Conservation (phyloP, 768 basidiomycete genomes). For the Hysterangium stoloniferum region DNA sequence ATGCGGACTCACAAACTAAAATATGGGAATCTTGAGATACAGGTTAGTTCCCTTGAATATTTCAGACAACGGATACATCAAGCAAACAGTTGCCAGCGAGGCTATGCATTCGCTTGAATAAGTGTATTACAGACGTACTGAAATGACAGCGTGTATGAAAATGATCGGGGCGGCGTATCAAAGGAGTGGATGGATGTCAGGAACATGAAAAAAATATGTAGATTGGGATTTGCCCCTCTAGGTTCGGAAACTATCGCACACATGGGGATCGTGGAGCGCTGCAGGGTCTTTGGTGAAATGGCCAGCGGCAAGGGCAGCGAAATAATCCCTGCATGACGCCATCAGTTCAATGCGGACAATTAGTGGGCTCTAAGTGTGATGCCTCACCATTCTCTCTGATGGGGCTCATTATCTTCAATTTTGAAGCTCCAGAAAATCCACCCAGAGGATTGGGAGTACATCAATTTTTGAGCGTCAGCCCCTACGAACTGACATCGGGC, state of each 20-base stretch:
- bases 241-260: conserved; percentile 37
- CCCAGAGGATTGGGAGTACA: conserved; percentile 51
- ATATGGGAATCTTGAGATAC: no score
- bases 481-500: conserved; percentile 33
- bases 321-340: conserved; percentile 51
- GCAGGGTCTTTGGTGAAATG: conserved; percentile 62
- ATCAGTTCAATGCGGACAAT: neutral
- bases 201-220: no score
- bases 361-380: neutral
- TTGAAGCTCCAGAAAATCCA: conserved; percentile 80
- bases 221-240: no score
- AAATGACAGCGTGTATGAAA: no score
- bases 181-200: no score
- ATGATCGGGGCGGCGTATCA: no score
- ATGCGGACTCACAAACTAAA: no score
- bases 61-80: no score
- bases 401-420: conserved; percentile 43
- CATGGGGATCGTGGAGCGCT: conserved; percentile 43
- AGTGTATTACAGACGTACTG: no score
- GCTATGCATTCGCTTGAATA: no score
- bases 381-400: conserved; percentile 56
- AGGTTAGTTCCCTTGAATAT: no score
- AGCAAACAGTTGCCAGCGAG: no score
- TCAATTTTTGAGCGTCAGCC: conserved; percentile 71
- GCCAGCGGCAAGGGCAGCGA: conserved; percentile 49